Conservation (phyloP, 139 green algal genomes). For the Edaphochlamys debaryana region DNA sequence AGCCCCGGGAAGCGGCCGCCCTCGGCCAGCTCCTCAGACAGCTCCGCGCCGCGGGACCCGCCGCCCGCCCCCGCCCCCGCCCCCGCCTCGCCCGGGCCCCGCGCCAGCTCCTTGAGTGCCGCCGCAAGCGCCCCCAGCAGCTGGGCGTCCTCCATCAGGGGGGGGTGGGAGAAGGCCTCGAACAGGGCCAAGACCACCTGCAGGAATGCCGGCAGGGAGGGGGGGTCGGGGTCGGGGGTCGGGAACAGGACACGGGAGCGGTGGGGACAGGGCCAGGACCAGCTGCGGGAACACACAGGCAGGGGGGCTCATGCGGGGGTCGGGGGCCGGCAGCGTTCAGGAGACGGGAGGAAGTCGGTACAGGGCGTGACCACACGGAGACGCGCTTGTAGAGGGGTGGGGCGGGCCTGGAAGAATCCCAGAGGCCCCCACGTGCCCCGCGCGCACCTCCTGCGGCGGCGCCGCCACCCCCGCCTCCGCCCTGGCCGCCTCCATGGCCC, state of each 20-base stretch:
- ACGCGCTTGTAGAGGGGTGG: too few relatives aligned
- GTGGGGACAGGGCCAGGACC: background rate
- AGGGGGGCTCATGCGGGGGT: background rate
- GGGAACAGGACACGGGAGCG: background rate
- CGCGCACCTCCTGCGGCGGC: background rate
- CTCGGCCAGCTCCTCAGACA: conserved; percentile 23
- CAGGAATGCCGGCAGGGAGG: background rate
- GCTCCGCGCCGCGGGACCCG: too few relatives aligned
- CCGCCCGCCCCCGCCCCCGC: too few relatives aligned
- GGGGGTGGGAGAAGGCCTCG: conserved; percentile 21
- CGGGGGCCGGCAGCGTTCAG: background rate
- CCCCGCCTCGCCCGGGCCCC: too few relatives aligned
- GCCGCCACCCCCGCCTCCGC: background rate
- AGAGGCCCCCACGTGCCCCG: too few relatives aligned
- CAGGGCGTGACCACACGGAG: too few relatives aligned
- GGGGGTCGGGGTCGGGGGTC: background rate
- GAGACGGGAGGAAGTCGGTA: background rate
- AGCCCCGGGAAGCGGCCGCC: conserved; percentile 18
- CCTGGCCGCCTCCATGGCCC: background rate
- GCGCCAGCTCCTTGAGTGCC: background rate
- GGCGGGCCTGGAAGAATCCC: background rate
- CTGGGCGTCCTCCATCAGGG: background rate
- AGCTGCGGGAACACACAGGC: background rate
- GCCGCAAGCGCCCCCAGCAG: background rate
- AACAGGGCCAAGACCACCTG: conserved; percentile 18